Evolutionary conservation across 2,329 filamentous ascomycete genomes (phyloP), one percentile per base, ranked within the genome.

Genomic region (Penicillium sp.): DNA sequence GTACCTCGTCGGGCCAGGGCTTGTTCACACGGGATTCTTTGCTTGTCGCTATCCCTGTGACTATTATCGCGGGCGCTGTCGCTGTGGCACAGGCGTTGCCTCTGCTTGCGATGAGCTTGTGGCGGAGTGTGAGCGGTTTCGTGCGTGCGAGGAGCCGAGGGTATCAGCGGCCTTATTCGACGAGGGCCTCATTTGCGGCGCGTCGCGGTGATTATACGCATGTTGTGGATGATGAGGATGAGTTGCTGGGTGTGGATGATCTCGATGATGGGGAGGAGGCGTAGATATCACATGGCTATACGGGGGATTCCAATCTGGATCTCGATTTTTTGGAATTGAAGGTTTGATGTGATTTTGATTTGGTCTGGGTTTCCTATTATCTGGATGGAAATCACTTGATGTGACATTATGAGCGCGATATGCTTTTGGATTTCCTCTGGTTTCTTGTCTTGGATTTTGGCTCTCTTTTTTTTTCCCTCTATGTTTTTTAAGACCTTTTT

Each of bases 141-240:
- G 80, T 84, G 65, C 78, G 79, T 28, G n/a, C 60, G 59, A 73
- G 73, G n/a, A 71, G 76, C 19, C 66, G 76, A n/a, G 84, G 85
- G 3, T 84, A 85, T 38, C 78, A 78, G 40, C 82, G 90, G 62
- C 87, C 89, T 58, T 99, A 96, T 75, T 95, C 93, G 16, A 96
- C 91, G 53, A 83, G 96, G 61, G 91, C 91, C 71, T 94, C 91
- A 63, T 99, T 99, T 78, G 90, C 93, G 5, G 86, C 93, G 59
- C 90, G 92, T 1, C 85, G 91, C 58, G 89, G 90, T n/a, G 92
- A 97, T 76, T 98, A 98, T 76, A 87, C 89, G 16, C 85, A 89
- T 70, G 92, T 97, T 55, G 93, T 96, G 70, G 91, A 95, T 54
- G 95, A 98, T 73, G 95, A 98, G 75, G 94, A 94, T 52, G 94